Base-by-base conservation (phyloP, 331 rosid genomes). In the Arachis monticola region DNA sequence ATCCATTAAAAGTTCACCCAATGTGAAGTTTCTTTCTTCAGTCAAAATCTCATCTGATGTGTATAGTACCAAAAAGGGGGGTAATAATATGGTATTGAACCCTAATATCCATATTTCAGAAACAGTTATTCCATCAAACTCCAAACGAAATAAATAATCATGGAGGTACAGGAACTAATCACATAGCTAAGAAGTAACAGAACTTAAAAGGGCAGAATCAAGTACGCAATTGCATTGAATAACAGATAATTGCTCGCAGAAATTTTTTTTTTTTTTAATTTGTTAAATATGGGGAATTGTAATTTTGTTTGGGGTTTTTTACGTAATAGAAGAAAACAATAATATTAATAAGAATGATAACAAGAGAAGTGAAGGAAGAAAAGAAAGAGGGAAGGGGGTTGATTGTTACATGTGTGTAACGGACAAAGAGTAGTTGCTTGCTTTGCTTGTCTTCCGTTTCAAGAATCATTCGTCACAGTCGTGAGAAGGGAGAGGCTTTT, bases 201-300 rank as follows among this genome's bases (percentile, higher is more conserved):
- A 5, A 61, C 7, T 14, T 11, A 10, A 40, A 61, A 51, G 81
- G 81, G 58, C 38, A 42, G 62, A 41, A 42, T 57, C 10, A 50
- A 50, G 32, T 17, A 56, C 30, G 45, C 53, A 32, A 13, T 17
- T 58, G 11, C 2, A 65, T 7, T 12, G 8, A 65, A 27, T 0
- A 75, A 27, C 42, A 27, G 4, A 11, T 17, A 35, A 35, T 4
- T 2, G 2, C 40, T 35, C 40, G 40, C 40, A 35, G 40, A 2
- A 35, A 35, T 35, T 17, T 17, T 17, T 17, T 17, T 17, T 17
- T 17, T 17, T 17, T 17, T 17, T 17, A 17, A 17, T 17, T 17
- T 17, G 22, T 17, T 17, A 17, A 17, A 17, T 17, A 17, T 17
- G 22, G 22, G 22, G 22, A 17, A 17, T 17, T 17, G 22, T 17